Evolutionary conservation across 2,329 filamentous ascomycete genomes (phyloP).

Genomic region (Myriosclerotinia scirpicola): DNA sequence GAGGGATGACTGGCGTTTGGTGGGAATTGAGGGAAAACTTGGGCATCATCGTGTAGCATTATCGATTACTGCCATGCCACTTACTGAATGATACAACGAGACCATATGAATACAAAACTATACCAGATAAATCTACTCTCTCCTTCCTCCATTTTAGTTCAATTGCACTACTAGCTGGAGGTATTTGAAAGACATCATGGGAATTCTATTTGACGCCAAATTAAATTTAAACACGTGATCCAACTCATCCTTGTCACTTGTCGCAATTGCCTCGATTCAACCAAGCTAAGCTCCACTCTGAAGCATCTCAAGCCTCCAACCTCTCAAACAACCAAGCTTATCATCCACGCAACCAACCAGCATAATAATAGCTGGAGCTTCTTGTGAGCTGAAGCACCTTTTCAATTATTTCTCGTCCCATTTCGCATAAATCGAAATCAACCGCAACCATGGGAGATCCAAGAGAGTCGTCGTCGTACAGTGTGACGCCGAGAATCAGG

Average conservation of each 20-base stretch:
- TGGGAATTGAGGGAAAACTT: background rate
- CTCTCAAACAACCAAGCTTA: slow-evolving; percentile 23
- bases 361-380: slow-evolving; percentile 23
- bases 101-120: background rate
- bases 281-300: slow-evolving; percentile 24
- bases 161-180: no score
- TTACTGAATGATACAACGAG: background rate
- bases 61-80: background rate
- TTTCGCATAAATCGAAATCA: slow-evolving; percentile 4
- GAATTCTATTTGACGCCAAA: slow-evolving; percentile 1
- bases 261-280: slow-evolving; percentile 26
- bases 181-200: background rate
- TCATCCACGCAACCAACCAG: slow-evolving; percentile 17
- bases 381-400: slow-evolving; percentile 22
- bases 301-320: slow-evolving; percentile 26
- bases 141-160: background rate
- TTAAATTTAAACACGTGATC: background rate
- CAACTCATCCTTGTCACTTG: slow-evolving; percentile 23
- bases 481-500: slow-evolving; percentile 69
- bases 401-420: background rate
- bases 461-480: slow-evolving; percentile 43
- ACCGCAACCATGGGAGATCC: slow-evolving; percentile 40
- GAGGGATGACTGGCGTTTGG: slow-evolving; percentile 12
- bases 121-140: background rate
- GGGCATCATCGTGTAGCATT: background rate